Conservation (phyloP, 1,284 basidiomycete species). For the Trametes hirsuta region DNA sequence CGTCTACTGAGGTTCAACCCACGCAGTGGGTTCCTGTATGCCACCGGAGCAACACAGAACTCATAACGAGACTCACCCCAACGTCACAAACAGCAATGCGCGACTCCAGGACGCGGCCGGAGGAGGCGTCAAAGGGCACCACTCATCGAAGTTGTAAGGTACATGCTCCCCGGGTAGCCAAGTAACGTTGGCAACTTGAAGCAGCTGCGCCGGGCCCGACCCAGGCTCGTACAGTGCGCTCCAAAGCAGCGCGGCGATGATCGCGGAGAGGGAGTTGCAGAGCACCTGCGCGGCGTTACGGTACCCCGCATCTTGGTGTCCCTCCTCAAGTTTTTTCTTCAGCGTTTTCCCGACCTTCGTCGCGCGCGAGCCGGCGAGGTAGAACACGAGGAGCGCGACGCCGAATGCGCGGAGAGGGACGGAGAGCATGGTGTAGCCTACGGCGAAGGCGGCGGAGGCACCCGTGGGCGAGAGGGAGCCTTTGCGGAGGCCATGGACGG, state of each 20-base stretch:
- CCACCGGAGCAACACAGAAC: neutral
- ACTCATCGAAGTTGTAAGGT: slow-evolving; percentile 39
- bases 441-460: slow-evolving; percentile 74
- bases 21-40: neutral
- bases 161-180: slow-evolving; percentile 4
- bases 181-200: slow-evolving; percentile 19
- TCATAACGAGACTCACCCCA: slow-evolving; percentile 59
- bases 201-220: slow-evolving; percentile 27
- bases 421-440: slow-evolving; percentile 71
- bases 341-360: slow-evolving; percentile 79
- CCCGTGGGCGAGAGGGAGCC: slow-evolving; percentile 71
- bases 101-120: slow-evolving; percentile 55
- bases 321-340: slow-evolving; percentile 83
- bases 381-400: slow-evolving; percentile 78
- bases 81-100: slow-evolving; percentile 59
- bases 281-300: slow-evolving; percentile 81
- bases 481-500: slow-evolving; percentile 54
- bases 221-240: slow-evolving; percentile 55
- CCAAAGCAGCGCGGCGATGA: slow-evolving; percentile 71
- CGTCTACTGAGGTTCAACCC: too few relatives aligned
- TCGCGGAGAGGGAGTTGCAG: slow-evolving; percentile 76
- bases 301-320: slow-evolving; percentile 71
- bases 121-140: slow-evolving; percentile 57
- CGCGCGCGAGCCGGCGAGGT: slow-evolving; percentile 80
- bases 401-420: slow-evolving; percentile 71